Percentiles rank a stretch among this genome's conserved stretches.
These are phyloP conservation scores for Thuja plicata DNA, from an alignment of 83 land plant species.

Conservation along the genomic window DNA sequence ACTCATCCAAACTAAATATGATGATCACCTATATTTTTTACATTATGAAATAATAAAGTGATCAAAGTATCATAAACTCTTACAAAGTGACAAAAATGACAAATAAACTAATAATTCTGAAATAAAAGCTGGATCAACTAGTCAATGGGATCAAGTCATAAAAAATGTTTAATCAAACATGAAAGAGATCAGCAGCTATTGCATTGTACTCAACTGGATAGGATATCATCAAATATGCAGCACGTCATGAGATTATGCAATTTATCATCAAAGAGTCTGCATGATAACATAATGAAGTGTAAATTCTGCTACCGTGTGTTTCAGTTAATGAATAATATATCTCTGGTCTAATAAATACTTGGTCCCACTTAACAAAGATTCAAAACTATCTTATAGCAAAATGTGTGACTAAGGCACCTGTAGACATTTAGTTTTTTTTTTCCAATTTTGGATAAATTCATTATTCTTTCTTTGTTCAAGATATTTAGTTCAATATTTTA, in stretches of 20 bases:
- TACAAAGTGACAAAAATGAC: too few species aligned
- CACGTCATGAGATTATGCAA: neutral
- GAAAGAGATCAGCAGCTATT: too few species aligned
- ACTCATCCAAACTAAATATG: too few species aligned
- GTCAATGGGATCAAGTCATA: too few species aligned
- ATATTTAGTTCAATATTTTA: neutral
- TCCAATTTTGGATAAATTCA: neutral
- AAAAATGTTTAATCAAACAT: too few species aligned
- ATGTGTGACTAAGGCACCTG: neutral
- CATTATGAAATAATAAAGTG: too few species aligned
- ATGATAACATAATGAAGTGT: neutral
- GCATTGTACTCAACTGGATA: too few species aligned
- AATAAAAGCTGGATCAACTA: too few species aligned
- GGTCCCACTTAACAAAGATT: neutral
- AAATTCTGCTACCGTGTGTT: neutral
- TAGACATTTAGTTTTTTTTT: neutral
- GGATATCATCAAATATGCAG: neutral
- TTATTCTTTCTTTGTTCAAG: conserved; percentile 4
- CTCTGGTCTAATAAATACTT: neutral
- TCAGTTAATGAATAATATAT: too few species aligned
- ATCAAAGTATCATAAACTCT: too few species aligned
- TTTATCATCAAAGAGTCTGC: neutral
- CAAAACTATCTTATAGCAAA: neutral
- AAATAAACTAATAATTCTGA: too few species aligned
- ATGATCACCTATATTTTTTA: too few species aligned